Evolutionary conservation across 345 rosid genomes (phyloP).

Genomic region (Alliaria petiolata): DNA sequence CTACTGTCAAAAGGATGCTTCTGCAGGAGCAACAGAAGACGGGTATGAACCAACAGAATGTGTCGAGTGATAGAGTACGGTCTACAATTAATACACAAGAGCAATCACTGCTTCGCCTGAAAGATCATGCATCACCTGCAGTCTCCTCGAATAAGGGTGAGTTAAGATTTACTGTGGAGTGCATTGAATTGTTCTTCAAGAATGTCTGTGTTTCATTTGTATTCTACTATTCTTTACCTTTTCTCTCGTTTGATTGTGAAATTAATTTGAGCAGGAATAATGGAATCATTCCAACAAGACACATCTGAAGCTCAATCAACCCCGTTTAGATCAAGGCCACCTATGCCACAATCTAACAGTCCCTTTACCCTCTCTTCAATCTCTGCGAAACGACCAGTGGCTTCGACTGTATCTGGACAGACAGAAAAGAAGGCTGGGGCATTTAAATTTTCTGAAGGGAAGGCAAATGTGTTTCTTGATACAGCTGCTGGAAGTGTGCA

Average conservation of each 20-base stretch:
- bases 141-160: conserved; percentile 53
- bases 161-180: conserved; percentile 19
- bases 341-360: conserved; percentile 33
- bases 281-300: conserved; percentile 34
- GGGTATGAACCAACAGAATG: conserved; percentile 36
- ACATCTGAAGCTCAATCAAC: conserved; percentile 39
- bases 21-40: conserved; percentile 54
- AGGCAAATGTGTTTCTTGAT: conserved; percentile 27
- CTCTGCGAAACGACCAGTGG: conserved; percentile 36
- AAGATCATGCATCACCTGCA: conserved; percentile 43
- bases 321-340: conserved; percentile 36
- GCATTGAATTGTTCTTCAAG: conserved; percentile 9
- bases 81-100: conserved; percentile 28
- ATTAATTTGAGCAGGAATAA: conserved; percentile 40
- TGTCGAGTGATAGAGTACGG: conserved; percentile 38
- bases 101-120: conserved; percentile 34
- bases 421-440: conserved; percentile 39
- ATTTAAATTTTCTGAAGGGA: conserved; percentile 25
- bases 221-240: background rate
- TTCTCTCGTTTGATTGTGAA: conserved; percentile 7
- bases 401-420: conserved; percentile 25
- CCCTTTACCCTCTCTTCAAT: conserved; percentile 30
- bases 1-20: conserved; percentile 85
- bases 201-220: conserved; percentile 6
- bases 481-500: conserved; percentile 27